A percentile compares a stretch with the other conserved stretches of the same genome.
Conservation (phyloP, 2,329 filamentous ascomycete genomes). For the Davidsoniella neocaledoniae region DNA sequence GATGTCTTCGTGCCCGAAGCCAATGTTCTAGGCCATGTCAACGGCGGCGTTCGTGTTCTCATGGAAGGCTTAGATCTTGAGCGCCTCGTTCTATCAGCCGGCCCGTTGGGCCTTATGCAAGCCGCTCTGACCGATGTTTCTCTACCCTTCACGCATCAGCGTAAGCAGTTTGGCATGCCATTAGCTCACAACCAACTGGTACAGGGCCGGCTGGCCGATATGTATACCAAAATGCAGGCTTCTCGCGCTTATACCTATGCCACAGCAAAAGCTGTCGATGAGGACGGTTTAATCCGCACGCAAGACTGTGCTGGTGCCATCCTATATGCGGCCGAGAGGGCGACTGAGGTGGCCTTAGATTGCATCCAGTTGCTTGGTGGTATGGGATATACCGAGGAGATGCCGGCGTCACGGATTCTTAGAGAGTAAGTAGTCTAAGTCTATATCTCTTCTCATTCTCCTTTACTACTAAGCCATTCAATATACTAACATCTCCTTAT, state of each 20-base stretch:
- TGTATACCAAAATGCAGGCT: conserved; percentile 88
- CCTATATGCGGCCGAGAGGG: conserved; percentile 78
- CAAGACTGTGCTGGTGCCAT: conserved; percentile 93
- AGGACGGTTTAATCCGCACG: conserved; percentile 54
- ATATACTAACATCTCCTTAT: conserved; percentile 17
- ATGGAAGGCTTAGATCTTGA: conserved; percentile 97
- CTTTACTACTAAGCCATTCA: background rate
- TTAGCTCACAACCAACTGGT: conserved; percentile 87
- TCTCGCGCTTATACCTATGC: conserved; percentile 74
- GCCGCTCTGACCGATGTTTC: conserved; percentile 61
- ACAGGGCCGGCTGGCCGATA: conserved; percentile 85
- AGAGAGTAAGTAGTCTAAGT: conserved; percentile 35
- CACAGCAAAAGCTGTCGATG: conserved; percentile 66
- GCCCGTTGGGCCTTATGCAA: conserved; percentile 89
- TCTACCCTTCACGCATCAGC: conserved; percentile 74
- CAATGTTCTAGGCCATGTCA: conserved; percentile 63
- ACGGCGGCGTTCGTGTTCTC: conserved; percentile 73
- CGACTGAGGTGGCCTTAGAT: conserved; percentile 73
- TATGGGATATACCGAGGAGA: conserved; percentile 93
- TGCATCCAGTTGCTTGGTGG: conserved; percentile 86
- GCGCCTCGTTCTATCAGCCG: conserved; percentile 76
- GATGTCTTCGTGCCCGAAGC: conserved; percentile 73
- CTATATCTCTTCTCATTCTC: background rate
- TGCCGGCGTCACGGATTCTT: conserved; percentile 72
- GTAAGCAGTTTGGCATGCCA: conserved; percentile 74